Conservation (phyloP, 2,329 filamentous ascomycete species). For the Decorospora gaudefroyi region DNA sequence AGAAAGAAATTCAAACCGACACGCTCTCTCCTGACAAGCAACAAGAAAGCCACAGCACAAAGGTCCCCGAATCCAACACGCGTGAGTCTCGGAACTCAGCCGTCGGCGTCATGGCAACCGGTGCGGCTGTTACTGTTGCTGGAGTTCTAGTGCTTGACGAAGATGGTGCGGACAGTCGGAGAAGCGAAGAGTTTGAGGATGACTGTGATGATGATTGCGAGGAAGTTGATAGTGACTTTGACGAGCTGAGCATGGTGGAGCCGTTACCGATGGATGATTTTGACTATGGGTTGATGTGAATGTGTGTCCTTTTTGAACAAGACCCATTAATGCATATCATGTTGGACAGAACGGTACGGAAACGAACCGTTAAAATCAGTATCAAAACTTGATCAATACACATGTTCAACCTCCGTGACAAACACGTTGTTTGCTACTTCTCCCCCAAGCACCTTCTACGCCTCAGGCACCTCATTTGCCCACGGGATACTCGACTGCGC, state of each 20-base stretch:
- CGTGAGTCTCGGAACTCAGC: too few relatives aligned
- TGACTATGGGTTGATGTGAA: slow-evolving; percentile 32
- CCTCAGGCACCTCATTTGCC: slow-evolving; percentile 57
- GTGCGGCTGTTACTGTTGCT: slow-evolving; percentile 15
- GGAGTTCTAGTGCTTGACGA: slow-evolving; percentile 8
- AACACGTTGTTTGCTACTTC: too few relatives aligned
- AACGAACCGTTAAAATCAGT: too few relatives aligned
- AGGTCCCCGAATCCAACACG: too few relatives aligned
- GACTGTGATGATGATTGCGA: slow-evolving; percentile 16
- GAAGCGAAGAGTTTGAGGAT: background rate
- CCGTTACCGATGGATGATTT: slow-evolving; percentile 33
- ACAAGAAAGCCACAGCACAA: too few relatives aligned
- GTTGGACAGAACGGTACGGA: too few relatives aligned
- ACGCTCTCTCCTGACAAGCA: too few relatives aligned
- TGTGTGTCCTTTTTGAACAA: background rate
- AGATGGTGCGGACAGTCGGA: slow-evolving; percentile 5
- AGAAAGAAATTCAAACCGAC: too few relatives aligned
- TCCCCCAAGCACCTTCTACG: too few relatives aligned
- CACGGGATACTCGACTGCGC: slow-evolving; percentile 71
- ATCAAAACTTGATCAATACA: too few relatives aligned
- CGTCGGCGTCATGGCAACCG: slow-evolving; percentile 2
- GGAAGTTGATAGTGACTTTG: slow-evolving; percentile 34
- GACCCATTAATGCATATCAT: background rate
- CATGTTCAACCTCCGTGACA: too few relatives aligned
- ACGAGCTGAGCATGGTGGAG: slow-evolving; percentile 36